Base-by-base conservation (phyloP, 2,329 filamentous ascomycete species). In the Cladosporium phlei region DNA sequence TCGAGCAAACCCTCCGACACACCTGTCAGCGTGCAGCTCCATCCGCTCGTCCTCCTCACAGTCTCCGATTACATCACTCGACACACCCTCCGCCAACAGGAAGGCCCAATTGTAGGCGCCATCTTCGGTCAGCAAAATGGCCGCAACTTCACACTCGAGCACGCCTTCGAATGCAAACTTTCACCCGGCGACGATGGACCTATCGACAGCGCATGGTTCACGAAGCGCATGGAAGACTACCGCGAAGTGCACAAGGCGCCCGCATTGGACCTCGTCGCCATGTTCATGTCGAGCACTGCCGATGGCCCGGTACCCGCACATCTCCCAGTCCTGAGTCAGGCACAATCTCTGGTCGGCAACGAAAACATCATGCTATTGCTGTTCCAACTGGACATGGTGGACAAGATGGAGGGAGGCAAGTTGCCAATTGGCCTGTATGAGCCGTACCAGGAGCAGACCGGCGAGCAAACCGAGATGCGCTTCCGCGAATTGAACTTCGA, bases 1-100 rank as follows among this genome's bases (percentile, higher is more conserved):
- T 69, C 70, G 12, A 68, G 59, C 33, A 68, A 67, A 51, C 64
- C 63, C 61, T 80, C 80, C 32, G 87, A 93, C 66, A 84, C 83
- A 16, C 80, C 82, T 40, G 80, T 94, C 34, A 84, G 88, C 54
- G 81, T 89, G 47, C 82, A 89, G 58, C 80, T 98, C 14, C 93
- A 98, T 62, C 93, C 93, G 20, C 83, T 98, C 38, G 90, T 95
- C 43, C 85, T 97, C 55, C 86, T 98, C 69, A 94, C 86, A 55
- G 93, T 98, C 60, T 95, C 91, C 57, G 93, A 98, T 68, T 94
- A 95, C 66, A 89, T 97, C 66, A 95, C 91, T 49, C 82, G 93
- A 50, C 90, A 95, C 67, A 87, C 84, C 1, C 77, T 95, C 47
- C 82, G 93, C 49, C 73, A 81, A 43, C 83, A 89, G 59, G 66